Evolutionary conservation across 1,284 basidiomycete species (phyloP).

Genomic region (Ustilago nuda): DNA sequence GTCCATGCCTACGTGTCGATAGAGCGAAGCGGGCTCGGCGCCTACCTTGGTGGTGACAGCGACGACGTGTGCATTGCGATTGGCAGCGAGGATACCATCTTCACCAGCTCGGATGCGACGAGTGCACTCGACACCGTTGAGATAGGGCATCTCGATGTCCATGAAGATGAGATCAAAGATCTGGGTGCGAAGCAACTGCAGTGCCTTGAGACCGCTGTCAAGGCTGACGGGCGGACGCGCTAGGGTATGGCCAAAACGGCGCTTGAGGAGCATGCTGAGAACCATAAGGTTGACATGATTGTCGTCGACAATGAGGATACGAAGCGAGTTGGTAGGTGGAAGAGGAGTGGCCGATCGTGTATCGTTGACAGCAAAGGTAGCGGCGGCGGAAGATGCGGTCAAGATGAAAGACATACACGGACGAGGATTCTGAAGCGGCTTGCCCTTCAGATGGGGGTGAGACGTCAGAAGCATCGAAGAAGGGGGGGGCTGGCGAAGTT

Average conservation of each 20-base stretch:
- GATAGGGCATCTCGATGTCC: constrained; percentile 64
- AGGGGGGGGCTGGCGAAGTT: constrained; percentile 6
- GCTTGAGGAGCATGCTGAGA: constrained; percentile 54
- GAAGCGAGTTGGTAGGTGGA: constrained; percentile 44
- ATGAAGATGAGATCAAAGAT: constrained; percentile 62
- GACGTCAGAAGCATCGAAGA: constrained; percentile 17
- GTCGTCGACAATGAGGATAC: constrained; percentile 63
- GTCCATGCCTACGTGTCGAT: constrained; percentile 53
- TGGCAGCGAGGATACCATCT: constrained; percentile 55
- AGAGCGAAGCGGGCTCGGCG: constrained; percentile 45
- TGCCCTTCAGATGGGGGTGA: constrained; percentile 32
- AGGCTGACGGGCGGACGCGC: constrained; percentile 51
- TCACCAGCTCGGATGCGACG: constrained; percentile 52
- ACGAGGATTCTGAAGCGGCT: constrained; percentile 35
- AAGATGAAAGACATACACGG: constrained; percentile 27
- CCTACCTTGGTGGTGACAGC: constrained; percentile 60
- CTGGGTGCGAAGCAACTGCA: constrained; percentile 53
- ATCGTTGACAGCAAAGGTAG: constrained; percentile 10
- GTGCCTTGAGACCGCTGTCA: constrained; percentile 60
- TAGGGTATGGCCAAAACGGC: constrained; percentile 51
- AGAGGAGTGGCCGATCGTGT: constrained; percentile 29
- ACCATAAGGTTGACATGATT: constrained; percentile 61
- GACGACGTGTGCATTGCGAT: constrained; percentile 47
- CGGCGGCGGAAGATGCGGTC: constrained; percentile 8
- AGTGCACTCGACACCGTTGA: constrained; percentile 56